These are phyloP conservation scores for Arthrinium phaeospermum DNA, from an alignment of 2,329 filamentous ascomycete genomes.

Conservation along the genomic window DNA sequence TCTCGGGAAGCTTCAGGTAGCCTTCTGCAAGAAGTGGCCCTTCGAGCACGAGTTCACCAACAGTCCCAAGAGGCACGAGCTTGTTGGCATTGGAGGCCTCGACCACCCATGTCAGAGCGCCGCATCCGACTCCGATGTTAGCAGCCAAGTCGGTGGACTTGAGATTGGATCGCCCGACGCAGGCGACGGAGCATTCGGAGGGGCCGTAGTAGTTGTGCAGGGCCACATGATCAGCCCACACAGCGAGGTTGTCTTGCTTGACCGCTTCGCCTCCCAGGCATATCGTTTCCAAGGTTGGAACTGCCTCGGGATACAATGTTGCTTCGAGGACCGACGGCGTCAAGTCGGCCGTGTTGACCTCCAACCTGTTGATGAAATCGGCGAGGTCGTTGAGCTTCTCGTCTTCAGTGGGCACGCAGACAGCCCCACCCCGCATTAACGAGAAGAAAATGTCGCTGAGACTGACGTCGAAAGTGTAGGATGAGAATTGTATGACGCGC, in stretches of 20 bases:
- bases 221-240: not conserved
- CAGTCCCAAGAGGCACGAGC: slow-evolving; percentile 6
- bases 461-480: slow-evolving; percentile 19
- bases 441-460: slow-evolving; percentile 17
- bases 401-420: slow-evolving; percentile 16
- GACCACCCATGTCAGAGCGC: slow-evolving; percentile 3
- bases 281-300: slow-evolving; percentile 2
- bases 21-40: not conserved
- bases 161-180: not conserved
- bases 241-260: not conserved
- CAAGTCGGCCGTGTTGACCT: not conserved
- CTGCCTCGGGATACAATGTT: not conserved
- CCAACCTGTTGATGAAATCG: not conserved
- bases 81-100: not conserved
- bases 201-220: slow-evolving; percentile 12
- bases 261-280: slow-evolving; percentile 1
- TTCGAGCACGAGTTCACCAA: slow-evolving; percentile 16
- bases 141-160: not conserved
- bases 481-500: slow-evolving; percentile 12
- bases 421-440: not conserved
- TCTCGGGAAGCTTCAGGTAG: slow-evolving; percentile 24
- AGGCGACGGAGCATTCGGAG: not conserved
- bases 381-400: slow-evolving; percentile 2
- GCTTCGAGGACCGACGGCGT: slow-evolving; percentile 5
- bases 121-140: slow-evolving; percentile 9